These are phyloP conservation scores for Xylariaceae sp. DNA, from an alignment of 2,329 filamentous ascomycete species.

Conservation along the genomic window DNA sequence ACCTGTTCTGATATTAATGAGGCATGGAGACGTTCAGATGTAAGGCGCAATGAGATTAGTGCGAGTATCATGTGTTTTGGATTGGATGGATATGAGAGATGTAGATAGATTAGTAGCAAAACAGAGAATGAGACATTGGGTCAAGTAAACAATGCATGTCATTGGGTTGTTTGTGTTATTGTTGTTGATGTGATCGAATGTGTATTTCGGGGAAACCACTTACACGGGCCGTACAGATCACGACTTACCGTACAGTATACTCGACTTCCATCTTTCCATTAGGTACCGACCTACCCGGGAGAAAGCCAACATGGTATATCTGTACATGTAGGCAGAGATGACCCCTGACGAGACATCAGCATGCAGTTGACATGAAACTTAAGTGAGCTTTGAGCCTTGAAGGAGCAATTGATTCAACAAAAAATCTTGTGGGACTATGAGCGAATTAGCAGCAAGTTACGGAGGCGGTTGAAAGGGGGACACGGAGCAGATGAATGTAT, in stretches of 20 bases:
- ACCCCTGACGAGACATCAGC: background rate
- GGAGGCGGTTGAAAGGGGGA: background rate
- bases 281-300: too few relatives aligned
- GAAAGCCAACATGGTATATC: too few relatives aligned
- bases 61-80: background rate
- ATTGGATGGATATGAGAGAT: background rate
- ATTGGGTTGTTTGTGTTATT: too few relatives aligned
- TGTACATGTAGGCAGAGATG: too few relatives aligned
- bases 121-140: background rate
- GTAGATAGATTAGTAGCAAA: background rate
- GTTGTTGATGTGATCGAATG: too few relatives aligned
- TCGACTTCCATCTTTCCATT: too few relatives aligned
- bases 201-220: too few relatives aligned
- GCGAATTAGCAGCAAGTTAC: background rate
- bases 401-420: background rate
- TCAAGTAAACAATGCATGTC: too few relatives aligned
- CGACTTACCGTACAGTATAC: too few relatives aligned
- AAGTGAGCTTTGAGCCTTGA: too few relatives aligned
- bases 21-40: background rate
- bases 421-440: background rate
- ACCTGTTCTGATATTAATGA: background rate
- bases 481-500: background rate
- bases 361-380: background rate
- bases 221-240: too few relatives aligned
- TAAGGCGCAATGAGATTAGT: background rate